Base-by-base conservation (phyloP, 1,139 yeast genomes). In the Kazachstania sp. region DNA sequence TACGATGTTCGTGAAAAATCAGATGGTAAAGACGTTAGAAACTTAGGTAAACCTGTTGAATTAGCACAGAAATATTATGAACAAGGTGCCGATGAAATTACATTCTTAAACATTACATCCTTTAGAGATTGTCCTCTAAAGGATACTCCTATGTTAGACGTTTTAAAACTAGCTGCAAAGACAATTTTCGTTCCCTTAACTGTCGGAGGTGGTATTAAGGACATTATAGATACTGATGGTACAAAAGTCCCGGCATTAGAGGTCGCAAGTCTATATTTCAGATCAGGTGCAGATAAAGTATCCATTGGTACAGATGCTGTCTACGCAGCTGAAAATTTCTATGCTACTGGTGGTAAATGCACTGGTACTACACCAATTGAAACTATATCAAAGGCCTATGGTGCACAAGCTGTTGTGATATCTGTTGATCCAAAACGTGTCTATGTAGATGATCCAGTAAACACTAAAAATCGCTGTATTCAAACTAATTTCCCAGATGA, bases 221-320 rank as follows among this genome's bases (percentile, higher is more conserved):
- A 92, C 63, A 78, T 86, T 59, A 73, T 76, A 30, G 97, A 92
- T 58, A 95, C 95, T 0, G 85, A 77, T 53, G 90, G 92, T 23
- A 78, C 81, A 19, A 56, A 68, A 4, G 80, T 86, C 15, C 82
- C 95, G 9, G 97, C 98, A 0, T 77, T 84, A 34, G 83, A 88
- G 49, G 95, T 92, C 15, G 98, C 98, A 0, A 79, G 86, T 43
- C 71, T 87, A 56, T 92, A 92, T 64, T 92, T 92, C 73, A 75
- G 88, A 51, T 86, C 97, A 0, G 98, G 98, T 48, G 98, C 98
- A 12, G 98, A 92, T 67, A 92, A 92, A 64, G 95, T 92, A 4
- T 86, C 96, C 46, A 92, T 92, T 61, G 98, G 98, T 12, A 81
- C 95, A n/a, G 98, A 92, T 70, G 95, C 98, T 0, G 98, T 92